Evolutionary conservation across 139 green algal genomes (phyloP).

Genomic region (Picochlorum costavermella): DNA sequence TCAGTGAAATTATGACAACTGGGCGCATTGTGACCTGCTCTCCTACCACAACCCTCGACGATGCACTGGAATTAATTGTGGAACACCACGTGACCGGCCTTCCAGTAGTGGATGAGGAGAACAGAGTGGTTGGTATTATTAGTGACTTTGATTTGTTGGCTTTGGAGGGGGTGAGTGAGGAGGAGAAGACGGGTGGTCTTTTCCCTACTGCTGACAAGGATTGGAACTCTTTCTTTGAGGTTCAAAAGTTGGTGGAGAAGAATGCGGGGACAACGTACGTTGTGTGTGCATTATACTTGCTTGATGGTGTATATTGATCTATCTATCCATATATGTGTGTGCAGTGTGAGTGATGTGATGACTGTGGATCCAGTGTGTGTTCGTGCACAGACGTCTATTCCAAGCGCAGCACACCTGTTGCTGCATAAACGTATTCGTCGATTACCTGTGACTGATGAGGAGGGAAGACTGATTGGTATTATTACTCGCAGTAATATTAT

Average conservation of each 20-base stretch:
- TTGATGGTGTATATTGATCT: not conserved
- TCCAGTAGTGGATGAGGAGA: slow-evolving; percentile 41
- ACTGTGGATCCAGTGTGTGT: slow-evolving; percentile 57
- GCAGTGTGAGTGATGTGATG: slow-evolving; percentile 72
- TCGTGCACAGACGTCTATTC: slow-evolving; percentile 43
- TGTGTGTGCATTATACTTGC: not conserved
- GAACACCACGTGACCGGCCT: slow-evolving; percentile 47
- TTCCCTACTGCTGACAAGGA: slow-evolving; percentile 46
- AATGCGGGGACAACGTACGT: slow-evolving; percentile 40
- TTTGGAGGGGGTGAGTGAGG: slow-evolving; percentile 49
- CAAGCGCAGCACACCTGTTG: slow-evolving; percentile 48
- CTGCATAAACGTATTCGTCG: slow-evolving; percentile 21
- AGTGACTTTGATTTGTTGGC: slow-evolving; percentile 77
- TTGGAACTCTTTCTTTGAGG: slow-evolving; percentile 56
- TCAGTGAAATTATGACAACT: slow-evolving; percentile 50
- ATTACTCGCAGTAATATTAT: slow-evolving; percentile 60
- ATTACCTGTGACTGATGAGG: slow-evolving; percentile 15
- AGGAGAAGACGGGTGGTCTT: slow-evolving; percentile 30
- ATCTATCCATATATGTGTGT: not conserved
- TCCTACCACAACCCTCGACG: slow-evolving; percentile 45
- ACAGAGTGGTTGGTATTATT: slow-evolving; percentile 58
- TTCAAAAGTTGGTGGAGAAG: slow-evolving; percentile 57
- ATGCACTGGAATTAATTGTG: slow-evolving; percentile 50
- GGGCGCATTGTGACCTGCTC: slow-evolving; percentile 19
- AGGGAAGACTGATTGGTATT: slow-evolving; percentile 42